Evolutionary conservation across 2,329 filamentous ascomycete species (phyloP).

Genomic region (Clonostachys sp.): DNA sequence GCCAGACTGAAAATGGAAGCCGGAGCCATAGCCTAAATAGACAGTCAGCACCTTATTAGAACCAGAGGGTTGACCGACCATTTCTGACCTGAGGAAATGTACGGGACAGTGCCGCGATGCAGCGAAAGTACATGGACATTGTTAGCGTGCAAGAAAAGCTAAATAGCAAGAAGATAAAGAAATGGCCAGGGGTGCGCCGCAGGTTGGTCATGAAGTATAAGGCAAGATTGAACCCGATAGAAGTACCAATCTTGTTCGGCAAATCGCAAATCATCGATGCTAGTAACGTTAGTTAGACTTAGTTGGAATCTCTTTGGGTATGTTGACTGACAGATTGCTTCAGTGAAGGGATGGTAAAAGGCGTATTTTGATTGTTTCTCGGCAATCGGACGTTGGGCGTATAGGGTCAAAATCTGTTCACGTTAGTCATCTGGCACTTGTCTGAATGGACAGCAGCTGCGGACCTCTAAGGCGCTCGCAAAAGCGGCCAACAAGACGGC

Average conservation of each 20-base stretch:
- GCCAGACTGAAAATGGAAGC: constrained; percentile 18
- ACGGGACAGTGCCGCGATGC: constrained; percentile 8
- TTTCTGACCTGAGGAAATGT: constrained; percentile 11
- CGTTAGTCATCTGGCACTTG: constrained; percentile 12
- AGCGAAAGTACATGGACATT: constrained; percentile 34
- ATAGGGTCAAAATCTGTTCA: constrained; percentile 18
- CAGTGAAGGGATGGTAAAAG: constrained; percentile 22
- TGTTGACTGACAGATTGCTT: constrained; percentile 6
- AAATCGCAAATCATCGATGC: constrained; percentile 21
- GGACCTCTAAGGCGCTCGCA: constrained; percentile 50
- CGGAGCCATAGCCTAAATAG: constrained; percentile 15
- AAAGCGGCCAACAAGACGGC: constrained; percentile 51
- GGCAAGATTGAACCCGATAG: constrained; percentile 21
- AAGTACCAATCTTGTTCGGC: constrained; percentile 45
- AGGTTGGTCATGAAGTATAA: constrained; percentile 20
- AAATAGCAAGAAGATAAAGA: constrained; percentile 60
- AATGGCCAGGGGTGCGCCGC: neutral
- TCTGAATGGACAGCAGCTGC: constrained; percentile 34
- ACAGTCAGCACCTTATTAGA: no score
- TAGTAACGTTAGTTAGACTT: constrained; percentile 40
- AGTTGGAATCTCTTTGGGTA: constrained; percentile 19
- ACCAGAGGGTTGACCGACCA: no score
- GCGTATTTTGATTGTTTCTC: constrained; percentile 19
- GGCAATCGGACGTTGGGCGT: constrained; percentile 13
- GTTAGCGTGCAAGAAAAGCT: constrained; percentile 67